phyloP scores from a whole-genome alignment of 2,329 filamentous ascomycete genomes.

The Penicillium sp. region DNA sequence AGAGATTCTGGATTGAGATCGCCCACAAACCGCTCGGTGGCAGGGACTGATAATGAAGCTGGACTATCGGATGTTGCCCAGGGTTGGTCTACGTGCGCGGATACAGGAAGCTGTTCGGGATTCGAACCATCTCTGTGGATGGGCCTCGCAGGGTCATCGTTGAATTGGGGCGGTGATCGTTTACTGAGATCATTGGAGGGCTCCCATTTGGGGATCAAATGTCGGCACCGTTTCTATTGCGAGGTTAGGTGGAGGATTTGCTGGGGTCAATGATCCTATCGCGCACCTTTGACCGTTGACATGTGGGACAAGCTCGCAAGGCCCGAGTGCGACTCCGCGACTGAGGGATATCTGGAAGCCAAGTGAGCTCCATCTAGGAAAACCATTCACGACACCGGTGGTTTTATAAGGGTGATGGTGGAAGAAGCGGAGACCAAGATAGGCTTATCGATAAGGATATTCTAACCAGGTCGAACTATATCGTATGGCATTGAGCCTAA shows the following conservation, averaged over 20 bases:
- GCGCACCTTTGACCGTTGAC: conserved; percentile 28
- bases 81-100: background rate
- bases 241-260: background rate
- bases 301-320: conserved; percentile 25
- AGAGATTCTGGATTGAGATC: conserved; percentile 37
- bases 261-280: background rate
- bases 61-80: conserved; percentile 5
- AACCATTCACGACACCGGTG: background rate
- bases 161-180: background rate
- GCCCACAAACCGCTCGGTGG: conserved; percentile 32
- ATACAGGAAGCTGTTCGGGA: background rate
- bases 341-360: conserved; percentile 29
- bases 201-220: conserved; percentile 15
- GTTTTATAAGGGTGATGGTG: background rate
- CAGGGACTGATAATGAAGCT: conserved; percentile 7
- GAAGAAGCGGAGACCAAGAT: background rate
- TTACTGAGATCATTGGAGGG: conserved; percentile 1
- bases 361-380: conserved; percentile 28
- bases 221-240: conserved; percentile 29
- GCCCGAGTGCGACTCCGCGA: conserved; percentile 27
- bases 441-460: conserved; percentile 12
- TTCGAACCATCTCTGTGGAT: background rate
- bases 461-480: background rate
- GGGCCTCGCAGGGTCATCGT: background rate
- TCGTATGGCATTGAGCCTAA: background rate